Percentiles rank a stretch among this genome's conserved stretches.
These are phyloP conservation scores for Boletus subluridellus DNA, from an alignment of 1,284 basidiomycete species.

Conservation along the genomic window DNA sequence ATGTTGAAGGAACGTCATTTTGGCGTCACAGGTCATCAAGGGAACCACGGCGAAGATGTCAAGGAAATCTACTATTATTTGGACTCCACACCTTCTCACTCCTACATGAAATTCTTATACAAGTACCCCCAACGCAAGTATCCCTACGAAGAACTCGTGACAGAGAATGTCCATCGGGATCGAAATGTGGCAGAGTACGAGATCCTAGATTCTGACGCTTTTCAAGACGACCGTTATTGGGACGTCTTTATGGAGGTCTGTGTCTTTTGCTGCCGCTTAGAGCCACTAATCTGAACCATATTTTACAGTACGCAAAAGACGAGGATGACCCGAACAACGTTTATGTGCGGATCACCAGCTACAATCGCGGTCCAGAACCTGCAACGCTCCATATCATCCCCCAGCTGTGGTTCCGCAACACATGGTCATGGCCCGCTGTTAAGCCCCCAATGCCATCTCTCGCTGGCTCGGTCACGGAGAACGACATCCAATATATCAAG, in stretches of 20 bases:
- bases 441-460: conserved; percentile 77
- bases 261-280: conserved; percentile 3
- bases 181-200: conserved; percentile 91
- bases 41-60: conserved; percentile 98
- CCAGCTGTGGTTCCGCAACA: conserved; percentile 96
- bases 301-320: conserved; percentile 88
- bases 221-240: conserved; percentile 96
- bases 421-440: conserved; percentile 92
- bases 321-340: conserved; percentile 86
- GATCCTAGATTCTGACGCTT: conserved; percentile 87
- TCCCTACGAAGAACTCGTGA: conserved; percentile 91
- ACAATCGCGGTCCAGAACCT: conserved; percentile 94
- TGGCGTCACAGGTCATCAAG: conserved; percentile 92
- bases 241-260: conserved; percentile 92
- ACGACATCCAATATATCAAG: conserved; percentile 63
- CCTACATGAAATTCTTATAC: conserved; percentile 99
- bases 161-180: conserved; percentile 78
- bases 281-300: not conserved
- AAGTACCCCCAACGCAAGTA: conserved; percentile 93
- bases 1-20: conserved; percentile 97
- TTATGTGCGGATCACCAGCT: conserved; percentile 92
- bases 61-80: conserved; percentile 99
- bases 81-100: conserved; percentile 96
- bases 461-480: conserved; percentile 49
- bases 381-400: conserved; percentile 95